Evolutionary conservation across 2,329 filamentous ascomycete genomes (phyloP).

Genomic region (Cladosporium sp.): DNA sequence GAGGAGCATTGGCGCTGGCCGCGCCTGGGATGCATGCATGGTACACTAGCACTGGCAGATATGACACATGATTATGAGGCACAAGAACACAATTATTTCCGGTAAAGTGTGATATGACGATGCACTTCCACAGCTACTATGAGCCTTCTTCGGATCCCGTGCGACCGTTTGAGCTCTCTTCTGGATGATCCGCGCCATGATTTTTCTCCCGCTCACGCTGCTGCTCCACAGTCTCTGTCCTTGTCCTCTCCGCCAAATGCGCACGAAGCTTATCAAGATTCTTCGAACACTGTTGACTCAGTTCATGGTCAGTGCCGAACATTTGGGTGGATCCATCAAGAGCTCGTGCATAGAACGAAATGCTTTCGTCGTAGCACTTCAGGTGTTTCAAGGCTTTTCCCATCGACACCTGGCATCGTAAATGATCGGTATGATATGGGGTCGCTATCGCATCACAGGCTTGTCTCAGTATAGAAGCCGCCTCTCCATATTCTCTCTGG

Average conservation of each 20-base stretch:
- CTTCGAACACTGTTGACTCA: too few species aligned
- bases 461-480: background rate
- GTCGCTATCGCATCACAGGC: background rate
- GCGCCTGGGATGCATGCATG: background rate
- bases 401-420: background rate
- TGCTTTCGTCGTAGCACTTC: background rate
- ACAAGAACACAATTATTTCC: too few species aligned
- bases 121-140: too few species aligned
- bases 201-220: too few species aligned
- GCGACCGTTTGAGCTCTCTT: too few species aligned
- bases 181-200: too few species aligned
- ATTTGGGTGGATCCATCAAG: background rate
- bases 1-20: too few species aligned
- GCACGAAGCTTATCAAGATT: background rate
- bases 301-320: background rate
- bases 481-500: background rate
- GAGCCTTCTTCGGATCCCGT: too few species aligned
- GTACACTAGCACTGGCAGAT: background rate
- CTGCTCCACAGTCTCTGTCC: background rate
- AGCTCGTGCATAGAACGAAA: background rate
- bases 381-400: background rate
- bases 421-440: background rate
- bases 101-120: too few species aligned
- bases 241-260: background rate
- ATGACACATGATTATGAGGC: background rate